Conservation (phyloP, 2,329 filamentous ascomycete genomes). For the Calonectria pauciramosa region DNA sequence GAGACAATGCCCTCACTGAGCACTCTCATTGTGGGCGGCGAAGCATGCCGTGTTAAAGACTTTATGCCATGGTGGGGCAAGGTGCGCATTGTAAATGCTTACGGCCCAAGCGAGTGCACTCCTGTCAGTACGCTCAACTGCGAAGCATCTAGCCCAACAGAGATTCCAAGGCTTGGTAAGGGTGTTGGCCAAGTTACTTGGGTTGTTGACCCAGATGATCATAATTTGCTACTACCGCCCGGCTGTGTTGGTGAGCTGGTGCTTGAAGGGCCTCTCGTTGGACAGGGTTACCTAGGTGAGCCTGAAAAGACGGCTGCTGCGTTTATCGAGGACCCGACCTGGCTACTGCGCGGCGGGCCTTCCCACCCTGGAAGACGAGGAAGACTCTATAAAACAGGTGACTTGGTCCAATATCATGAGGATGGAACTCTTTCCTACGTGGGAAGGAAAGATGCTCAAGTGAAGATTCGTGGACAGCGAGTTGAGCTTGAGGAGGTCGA, state of each 20-base stretch:
- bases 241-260: slow-evolving; percentile 26
- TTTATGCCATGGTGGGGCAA: slow-evolving; percentile 28
- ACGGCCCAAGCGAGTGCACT: slow-evolving; percentile 37
- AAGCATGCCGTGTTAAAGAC: neutral
- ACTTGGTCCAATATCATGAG: slow-evolving; percentile 57
- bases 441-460: slow-evolving; percentile 68
- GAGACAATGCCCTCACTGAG: neutral
- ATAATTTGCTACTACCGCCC: slow-evolving; percentile 8
- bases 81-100: slow-evolving; percentile 26
- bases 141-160: neutral
- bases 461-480: slow-evolving; percentile 71
- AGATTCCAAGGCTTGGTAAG: slow-evolving; percentile 2
- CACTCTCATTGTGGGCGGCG: neutral
- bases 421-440: slow-evolving; percentile 58
- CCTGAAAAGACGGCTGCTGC: neutral
- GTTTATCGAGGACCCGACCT: neutral
- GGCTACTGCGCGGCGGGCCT: neutral
- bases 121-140: neutral
- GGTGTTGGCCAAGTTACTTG: slow-evolving; percentile 13
- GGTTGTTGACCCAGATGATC: slow-evolving; percentile 22
- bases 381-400: slow-evolving; percentile 60
- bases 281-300: slow-evolving; percentile 6
- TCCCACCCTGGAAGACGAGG: slow-evolving; percentile 8
- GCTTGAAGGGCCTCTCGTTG: slow-evolving; percentile 13
- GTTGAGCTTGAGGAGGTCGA: slow-evolving; percentile 60